phyloP scores from a whole-genome alignment of 139 green algal species.

The Chlorella vulgaris region DNA sequence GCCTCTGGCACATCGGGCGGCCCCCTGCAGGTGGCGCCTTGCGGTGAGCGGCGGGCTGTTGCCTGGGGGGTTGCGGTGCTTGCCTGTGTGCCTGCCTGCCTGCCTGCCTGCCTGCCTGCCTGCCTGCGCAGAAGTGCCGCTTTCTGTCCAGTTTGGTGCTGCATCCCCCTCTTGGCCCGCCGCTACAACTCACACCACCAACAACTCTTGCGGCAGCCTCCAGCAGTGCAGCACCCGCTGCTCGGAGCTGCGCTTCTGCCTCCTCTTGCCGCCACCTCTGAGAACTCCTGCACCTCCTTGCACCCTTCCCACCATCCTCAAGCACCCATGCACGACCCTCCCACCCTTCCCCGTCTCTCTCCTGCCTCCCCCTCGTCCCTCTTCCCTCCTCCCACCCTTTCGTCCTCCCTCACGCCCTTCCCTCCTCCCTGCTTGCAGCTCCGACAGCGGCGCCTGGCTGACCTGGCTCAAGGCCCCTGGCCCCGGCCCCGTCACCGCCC shows the following conservation, averaged over 20 bases:
- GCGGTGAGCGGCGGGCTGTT: neutral
- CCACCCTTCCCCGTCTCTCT: neutral
- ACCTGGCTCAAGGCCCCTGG: slow-evolving; percentile 18
- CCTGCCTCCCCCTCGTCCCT: neutral
- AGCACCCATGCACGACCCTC: too few species aligned
- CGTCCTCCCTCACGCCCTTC: neutral
- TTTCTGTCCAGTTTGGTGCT: too few species aligned
- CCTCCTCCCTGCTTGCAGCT: neutral
- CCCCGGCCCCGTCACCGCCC: neutral
- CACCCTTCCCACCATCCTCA: too few species aligned
- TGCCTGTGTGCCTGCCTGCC: neutral
- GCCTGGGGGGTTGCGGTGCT: neutral
- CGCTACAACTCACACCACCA: neutral
- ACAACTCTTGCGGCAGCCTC: neutral
- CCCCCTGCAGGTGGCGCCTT: neutral
- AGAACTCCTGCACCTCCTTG: too few species aligned
- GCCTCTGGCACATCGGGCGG: slow-evolving; percentile 28
- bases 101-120: neutral
- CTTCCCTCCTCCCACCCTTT: neutral
- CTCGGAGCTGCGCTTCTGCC: too few species aligned
- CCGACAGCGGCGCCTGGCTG: slow-evolving; percentile 32
- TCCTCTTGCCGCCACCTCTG: too few species aligned
- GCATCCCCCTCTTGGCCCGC: too few species aligned
- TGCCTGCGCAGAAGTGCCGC: too few species aligned
- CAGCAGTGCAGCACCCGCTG: too few species aligned